Evolutionary conservation across 352 stramenopile genomes (phyloP).

Genomic region (Phytophthora macrochlamydospora): DNA sequence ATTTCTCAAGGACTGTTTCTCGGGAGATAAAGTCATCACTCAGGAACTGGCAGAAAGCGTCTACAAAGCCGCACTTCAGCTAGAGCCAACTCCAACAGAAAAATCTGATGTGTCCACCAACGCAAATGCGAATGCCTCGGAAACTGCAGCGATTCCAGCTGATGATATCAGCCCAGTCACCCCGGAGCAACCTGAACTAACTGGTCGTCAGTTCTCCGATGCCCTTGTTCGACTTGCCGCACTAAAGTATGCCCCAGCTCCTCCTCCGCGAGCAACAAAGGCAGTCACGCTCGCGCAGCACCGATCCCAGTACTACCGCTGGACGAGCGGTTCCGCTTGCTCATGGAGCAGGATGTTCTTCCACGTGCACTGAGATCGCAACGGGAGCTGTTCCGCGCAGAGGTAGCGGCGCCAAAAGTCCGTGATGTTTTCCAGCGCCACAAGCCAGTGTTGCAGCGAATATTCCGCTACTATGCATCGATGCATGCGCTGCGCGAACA

Average conservation of each 20-base stretch:
- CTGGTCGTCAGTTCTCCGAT: constrained; percentile 69
- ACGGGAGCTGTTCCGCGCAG: constrained; percentile 72
- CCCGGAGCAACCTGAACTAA: constrained; percentile 46
- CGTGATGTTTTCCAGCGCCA: constrained; percentile 76
- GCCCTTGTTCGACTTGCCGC: constrained; percentile 62
- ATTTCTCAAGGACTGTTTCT: constrained; percentile 69
- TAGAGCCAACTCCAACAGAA: background rate
- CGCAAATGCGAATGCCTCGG: background rate
- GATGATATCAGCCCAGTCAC: background rate
- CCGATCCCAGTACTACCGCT: constrained; percentile 31
- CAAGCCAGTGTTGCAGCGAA: constrained; percentile 68
- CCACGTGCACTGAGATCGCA: constrained; percentile 75
- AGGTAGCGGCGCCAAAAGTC: constrained; percentile 71
- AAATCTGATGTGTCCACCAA: background rate
- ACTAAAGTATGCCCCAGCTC: constrained; percentile 46
- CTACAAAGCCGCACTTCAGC: constrained; percentile 43
- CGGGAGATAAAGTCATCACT: constrained; percentile 54
- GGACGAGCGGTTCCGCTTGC: constrained; percentile 62
- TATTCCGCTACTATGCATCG: constrained; percentile 84
- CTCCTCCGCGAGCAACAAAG: constrained; percentile 16
- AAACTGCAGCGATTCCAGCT: background rate
- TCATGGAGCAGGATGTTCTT: constrained; percentile 74
- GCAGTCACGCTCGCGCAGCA: constrained; percentile 10
- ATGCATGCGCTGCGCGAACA: constrained; percentile 79
- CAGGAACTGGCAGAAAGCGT: constrained; percentile 46